Conservation (phyloP, 257 asterid genomes). For the Solanum tacnaense region DNA sequence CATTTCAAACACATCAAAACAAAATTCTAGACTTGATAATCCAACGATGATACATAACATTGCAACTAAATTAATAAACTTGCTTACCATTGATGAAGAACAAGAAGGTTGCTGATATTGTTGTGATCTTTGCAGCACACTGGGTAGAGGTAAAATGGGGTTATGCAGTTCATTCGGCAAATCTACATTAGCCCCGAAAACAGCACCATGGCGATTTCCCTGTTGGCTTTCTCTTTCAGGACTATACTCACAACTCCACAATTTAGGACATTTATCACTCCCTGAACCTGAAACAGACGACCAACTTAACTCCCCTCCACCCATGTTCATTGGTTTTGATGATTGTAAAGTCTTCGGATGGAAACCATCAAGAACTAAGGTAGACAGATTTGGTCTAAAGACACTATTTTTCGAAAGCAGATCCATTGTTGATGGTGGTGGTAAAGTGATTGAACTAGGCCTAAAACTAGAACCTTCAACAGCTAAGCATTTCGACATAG, state of each 20-base stretch:
- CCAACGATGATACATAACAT: background rate
- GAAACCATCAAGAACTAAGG: constrained; percentile 23
- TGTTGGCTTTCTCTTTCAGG: constrained; percentile 22
- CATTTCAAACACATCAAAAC: background rate
- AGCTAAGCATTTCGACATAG: constrained; percentile 13
- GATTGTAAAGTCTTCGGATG: constrained; percentile 20
- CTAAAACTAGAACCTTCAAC: constrained; percentile 27
- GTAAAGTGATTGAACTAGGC: constrained; percentile 15
- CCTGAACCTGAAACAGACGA: constrained; percentile 13
- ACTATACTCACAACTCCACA: constrained; percentile 36
- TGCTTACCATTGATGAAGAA: constrained; percentile 42
- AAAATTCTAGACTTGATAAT: background rate
- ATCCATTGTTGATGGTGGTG: constrained; percentile 23
- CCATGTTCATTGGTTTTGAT: constrained; percentile 17
- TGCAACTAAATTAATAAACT: background rate
- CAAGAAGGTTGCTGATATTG: constrained; percentile 33
- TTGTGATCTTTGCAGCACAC: constrained; percentile 38
- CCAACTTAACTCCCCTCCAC: constrained; percentile 22
- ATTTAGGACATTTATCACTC: constrained; percentile 29
- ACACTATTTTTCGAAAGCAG: constrained; percentile 25
- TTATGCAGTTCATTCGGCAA: constrained; percentile 15
- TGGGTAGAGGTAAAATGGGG: constrained; percentile 20
- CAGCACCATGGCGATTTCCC: constrained; percentile 21
- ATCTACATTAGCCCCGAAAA: constrained; percentile 14
- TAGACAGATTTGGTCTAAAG: constrained; percentile 9